These are phyloP conservation scores for Leucosporidium yakuticum DNA, from an alignment of 768 basidiomycete genomes.

Conservation along the genomic window DNA sequence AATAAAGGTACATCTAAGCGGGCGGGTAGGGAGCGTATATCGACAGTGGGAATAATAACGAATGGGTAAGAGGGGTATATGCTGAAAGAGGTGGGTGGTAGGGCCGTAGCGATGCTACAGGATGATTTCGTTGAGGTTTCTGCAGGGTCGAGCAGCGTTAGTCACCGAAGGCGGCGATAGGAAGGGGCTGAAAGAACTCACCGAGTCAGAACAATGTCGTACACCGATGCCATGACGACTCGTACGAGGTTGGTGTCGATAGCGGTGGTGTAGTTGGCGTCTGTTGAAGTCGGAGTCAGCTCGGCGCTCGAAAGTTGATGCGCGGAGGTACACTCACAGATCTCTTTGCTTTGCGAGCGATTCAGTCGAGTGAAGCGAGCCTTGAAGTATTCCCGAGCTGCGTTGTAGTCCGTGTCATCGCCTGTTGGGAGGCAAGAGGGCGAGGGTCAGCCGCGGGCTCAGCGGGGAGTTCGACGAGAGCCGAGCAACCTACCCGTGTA, in stretches of 20 bases:
- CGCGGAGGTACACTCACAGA: slow-evolving; percentile 18
- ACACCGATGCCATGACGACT: not conserved
- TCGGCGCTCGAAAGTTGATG: not conserved
- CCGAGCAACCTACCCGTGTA: slow-evolving; percentile 38
- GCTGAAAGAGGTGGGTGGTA: too few species aligned
- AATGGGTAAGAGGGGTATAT: too few species aligned
- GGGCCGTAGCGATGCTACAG: too few species aligned
- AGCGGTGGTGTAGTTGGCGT: slow-evolving; percentile 34
- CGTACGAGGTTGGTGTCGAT: slow-evolving; percentile 36
- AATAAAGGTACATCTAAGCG: too few species aligned
- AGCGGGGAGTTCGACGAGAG: not conserved
- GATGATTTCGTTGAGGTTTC: not conserved
- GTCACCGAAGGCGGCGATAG: too few species aligned
- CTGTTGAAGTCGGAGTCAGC: not conserved
- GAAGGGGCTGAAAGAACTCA: not conserved
- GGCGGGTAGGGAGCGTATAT: not conserved
- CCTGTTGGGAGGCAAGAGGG: slow-evolving; percentile 20
- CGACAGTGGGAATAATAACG: not conserved
- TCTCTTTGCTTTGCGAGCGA: slow-evolving; percentile 57
- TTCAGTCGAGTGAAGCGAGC: slow-evolving; percentile 84
- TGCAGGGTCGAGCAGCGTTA: not conserved
- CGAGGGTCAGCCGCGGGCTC: not conserved
- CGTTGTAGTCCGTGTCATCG: slow-evolving; percentile 79
- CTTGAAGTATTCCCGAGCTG: slow-evolving; percentile 72
- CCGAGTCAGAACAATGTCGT: slow-evolving; percentile 21